phyloP scores from a whole-genome alignment of 495 filamentous ascomycete genomes.

The Penicillium malachiteum region DNA sequence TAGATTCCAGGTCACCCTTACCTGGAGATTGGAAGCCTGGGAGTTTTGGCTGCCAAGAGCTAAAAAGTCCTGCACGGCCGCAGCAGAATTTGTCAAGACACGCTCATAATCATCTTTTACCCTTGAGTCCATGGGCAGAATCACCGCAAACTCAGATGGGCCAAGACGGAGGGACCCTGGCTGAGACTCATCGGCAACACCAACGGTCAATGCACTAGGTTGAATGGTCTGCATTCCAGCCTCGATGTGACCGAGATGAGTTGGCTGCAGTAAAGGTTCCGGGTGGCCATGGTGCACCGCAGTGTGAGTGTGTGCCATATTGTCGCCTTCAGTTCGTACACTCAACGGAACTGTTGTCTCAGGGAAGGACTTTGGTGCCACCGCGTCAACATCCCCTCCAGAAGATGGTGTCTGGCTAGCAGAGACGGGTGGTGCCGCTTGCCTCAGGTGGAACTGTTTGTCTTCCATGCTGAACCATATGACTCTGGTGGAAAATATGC shows the following conservation, averaged over 20 bases:
- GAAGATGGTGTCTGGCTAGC: constrained; percentile 40
- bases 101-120: constrained; percentile 45
- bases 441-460: constrained; percentile 2
- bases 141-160: constrained; percentile 43
- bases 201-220: constrained; percentile 41
- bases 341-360: constrained; percentile 40
- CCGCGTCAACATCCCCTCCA: constrained; percentile 42
- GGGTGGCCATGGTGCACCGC: constrained; percentile 23
- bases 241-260: constrained; percentile 13
- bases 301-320: constrained; percentile 19
- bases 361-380: constrained; percentile 24
- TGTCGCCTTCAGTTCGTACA: constrained; percentile 33
- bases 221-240: constrained; percentile 41
- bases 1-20: constrained; percentile 4
- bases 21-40: constrained; percentile 18
- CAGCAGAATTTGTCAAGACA: constrained; percentile 26
- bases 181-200: constrained; percentile 21
- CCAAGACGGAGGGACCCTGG: constrained; percentile 45
- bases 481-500: background rate
- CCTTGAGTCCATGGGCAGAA: constrained; percentile 47
- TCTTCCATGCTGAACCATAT: background rate
- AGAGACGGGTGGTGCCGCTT: background rate
- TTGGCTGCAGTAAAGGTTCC: constrained; percentile 22
- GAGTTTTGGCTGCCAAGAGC: constrained; percentile 13
- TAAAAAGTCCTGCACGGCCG: constrained; percentile 29